Conservation (phyloP, 768 basidiomycete species). For the Asterophora parasitica region DNA sequence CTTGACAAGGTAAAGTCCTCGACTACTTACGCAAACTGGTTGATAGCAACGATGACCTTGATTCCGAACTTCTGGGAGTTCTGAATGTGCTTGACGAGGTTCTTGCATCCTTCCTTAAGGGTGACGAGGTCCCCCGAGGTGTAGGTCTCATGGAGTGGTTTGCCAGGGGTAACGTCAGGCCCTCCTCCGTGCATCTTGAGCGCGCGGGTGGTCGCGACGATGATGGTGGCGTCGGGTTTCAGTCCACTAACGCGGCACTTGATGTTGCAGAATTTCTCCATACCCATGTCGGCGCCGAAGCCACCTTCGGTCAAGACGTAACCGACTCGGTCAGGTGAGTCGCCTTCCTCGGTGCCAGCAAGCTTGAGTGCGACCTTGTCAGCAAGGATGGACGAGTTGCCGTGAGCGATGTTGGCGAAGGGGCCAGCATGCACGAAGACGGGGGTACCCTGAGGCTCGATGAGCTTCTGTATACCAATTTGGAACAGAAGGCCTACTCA, state of each 20-base stretch:
- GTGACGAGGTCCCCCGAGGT: slow-evolving; percentile 89
- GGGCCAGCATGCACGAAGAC: slow-evolving; percentile 99
- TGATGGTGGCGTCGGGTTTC: slow-evolving; percentile 88
- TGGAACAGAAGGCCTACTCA: slow-evolving; percentile 16
- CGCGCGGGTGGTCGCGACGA: slow-evolving; percentile 96
- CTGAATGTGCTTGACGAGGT: slow-evolving; percentile 88
- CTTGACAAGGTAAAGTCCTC: background rate
- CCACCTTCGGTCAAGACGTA: slow-evolving; percentile 98
- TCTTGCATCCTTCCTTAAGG: slow-evolving; percentile 88
- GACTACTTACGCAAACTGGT: slow-evolving; percentile 83
- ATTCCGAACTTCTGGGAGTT: slow-evolving; percentile 94
- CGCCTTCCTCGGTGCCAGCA: slow-evolving; percentile 91
- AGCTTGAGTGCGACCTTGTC: slow-evolving; percentile 96
- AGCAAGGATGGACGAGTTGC: slow-evolving; percentile 98
- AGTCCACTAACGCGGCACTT: slow-evolving; percentile 94
- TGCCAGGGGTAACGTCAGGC: slow-evolving; percentile 94
- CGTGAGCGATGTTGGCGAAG: slow-evolving; percentile 98
- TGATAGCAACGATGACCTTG: slow-evolving; percentile 95
- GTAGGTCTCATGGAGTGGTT: slow-evolving; percentile 89
- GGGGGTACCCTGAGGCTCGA: slow-evolving; percentile 69
- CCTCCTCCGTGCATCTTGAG: slow-evolving; percentile 99
- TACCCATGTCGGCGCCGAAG: slow-evolving; percentile 98
- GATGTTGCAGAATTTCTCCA: slow-evolving; percentile 99
- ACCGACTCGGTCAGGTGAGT: slow-evolving; percentile 72
- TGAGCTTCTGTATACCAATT: background rate